A percentile compares a stretch with the other conserved stretches of the same genome.
Evolutionary conservation across 108 stramenopile genomes (phyloP).

Genomic region (Pseudonitzschia delicatissima): DNA sequence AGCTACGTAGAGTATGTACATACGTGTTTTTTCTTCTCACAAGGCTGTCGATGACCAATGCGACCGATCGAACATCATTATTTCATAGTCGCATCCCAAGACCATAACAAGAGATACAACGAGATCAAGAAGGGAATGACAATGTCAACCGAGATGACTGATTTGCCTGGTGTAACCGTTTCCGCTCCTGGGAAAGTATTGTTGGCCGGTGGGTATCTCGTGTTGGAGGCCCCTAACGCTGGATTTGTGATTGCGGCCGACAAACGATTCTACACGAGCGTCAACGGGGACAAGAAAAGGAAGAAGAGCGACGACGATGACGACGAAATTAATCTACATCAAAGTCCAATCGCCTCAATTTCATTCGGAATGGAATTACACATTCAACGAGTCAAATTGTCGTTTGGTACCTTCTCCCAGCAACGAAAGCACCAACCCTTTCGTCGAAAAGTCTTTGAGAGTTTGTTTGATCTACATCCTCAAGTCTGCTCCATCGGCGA

Average conservation of each 20-base stretch:
- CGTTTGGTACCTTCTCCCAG: conserved; percentile 15
- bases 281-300: conserved; percentile 16
- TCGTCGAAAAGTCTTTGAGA: conserved; percentile 82
- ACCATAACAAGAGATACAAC: no score
- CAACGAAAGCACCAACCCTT: conserved; percentile 53
- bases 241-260: conserved; percentile 87
- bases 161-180: conserved; percentile 28
- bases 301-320: conserved; percentile 5
- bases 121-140: conserved; percentile 1
- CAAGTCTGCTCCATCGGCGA: background rate
- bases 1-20: no score
- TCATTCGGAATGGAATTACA: conserved; percentile 38
- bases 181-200: conserved; percentile 92
- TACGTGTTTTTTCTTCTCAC: no score
- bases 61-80: no score
- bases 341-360: conserved; percentile 78
- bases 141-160: background rate
- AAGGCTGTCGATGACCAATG: no score
- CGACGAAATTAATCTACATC: conserved; percentile 20
- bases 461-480: conserved; percentile 60
- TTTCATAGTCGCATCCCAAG: no score
- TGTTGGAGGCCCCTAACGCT: conserved; percentile 84
- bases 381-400: conserved; percentile 12
- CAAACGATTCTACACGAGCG: conserved; percentile 81
- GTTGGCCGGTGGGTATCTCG: conserved; percentile 93